Evolutionary conservation across 2,329 filamentous ascomycete species (phyloP).

Genomic region (Clathrospora elynae): DNA sequence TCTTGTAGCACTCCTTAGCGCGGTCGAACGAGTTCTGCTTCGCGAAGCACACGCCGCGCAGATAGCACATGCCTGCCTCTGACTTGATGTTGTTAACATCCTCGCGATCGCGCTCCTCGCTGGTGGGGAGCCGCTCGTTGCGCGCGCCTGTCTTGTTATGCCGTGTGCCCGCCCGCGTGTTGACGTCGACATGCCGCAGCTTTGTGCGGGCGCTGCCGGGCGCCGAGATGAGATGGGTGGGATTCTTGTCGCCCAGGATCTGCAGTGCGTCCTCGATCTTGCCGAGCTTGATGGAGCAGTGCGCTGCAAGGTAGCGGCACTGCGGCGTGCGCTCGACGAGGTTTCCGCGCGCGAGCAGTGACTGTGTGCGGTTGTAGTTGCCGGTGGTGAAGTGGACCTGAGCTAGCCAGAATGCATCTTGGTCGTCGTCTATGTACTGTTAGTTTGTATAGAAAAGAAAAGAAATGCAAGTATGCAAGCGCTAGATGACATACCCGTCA

Average conservation of each 20-base stretch:
- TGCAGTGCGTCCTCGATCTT: constrained; percentile 86
- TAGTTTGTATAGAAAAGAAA: no score
- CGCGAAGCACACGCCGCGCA: constrained; percentile 90
- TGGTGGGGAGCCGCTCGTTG: constrained; percentile 60
- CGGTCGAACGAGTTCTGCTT: constrained; percentile 97
- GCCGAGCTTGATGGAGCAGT: constrained; percentile 91
- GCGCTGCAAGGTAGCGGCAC: constrained; percentile 88
- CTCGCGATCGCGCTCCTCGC: constrained; percentile 68
- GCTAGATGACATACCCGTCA: constrained; percentile 73
- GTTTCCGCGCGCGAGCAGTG: constrained; percentile 82
- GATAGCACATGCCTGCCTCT: constrained; percentile 96
- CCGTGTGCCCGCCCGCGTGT: constrained; percentile 55
- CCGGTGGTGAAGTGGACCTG: constrained; percentile 95
- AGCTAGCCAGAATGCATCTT: constrained; percentile 96
- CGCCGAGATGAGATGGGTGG: constrained; percentile 80
- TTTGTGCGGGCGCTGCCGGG: constrained; percentile 71
- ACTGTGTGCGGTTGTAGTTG: constrained; percentile 90
- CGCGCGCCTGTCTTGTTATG: constrained; percentile 53
- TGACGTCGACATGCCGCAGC: constrained; percentile 67
- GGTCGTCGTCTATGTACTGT: constrained; percentile 73
- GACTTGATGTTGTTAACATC: constrained; percentile 78
- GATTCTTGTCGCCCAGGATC: constrained; percentile 89
- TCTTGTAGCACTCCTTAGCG: constrained; percentile 98
- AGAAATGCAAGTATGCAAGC: not conserved
- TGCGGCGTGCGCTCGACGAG: constrained; percentile 80